Evolutionary conservation across 208 protist species (phyloP).

Genomic region (Crithidia thermophila): DNA sequence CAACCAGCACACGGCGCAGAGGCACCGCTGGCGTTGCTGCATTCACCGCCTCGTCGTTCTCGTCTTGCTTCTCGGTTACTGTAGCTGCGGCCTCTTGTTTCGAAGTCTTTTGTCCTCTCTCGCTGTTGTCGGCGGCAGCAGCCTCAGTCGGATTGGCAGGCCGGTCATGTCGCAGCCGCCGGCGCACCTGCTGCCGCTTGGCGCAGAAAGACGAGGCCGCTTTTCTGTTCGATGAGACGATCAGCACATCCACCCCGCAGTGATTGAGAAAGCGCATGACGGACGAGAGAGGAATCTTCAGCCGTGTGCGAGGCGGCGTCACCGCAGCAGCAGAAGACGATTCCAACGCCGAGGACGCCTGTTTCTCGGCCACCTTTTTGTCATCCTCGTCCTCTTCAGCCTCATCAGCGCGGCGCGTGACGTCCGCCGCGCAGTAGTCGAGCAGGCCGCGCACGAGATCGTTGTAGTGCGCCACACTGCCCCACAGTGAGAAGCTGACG

Average conservation of each 20-base stretch:
- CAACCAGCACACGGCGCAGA: constrained; percentile 38
- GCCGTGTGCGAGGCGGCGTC: constrained; percentile 1
- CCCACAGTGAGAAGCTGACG: constrained; percentile 59
- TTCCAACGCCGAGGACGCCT: neutral
- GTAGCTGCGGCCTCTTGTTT: too few relatives aligned
- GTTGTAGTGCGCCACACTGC: constrained; percentile 52
- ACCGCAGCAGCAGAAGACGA: too few relatives aligned
- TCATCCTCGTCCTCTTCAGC: neutral
- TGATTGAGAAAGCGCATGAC: constrained; percentile 52
- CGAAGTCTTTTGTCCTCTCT: too few relatives aligned
- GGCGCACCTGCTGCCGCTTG: constrained; percentile 32
- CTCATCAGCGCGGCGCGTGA: neutral
- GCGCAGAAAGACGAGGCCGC: constrained; percentile 51
- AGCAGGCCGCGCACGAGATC: constrained; percentile 46
- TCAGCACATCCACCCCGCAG: constrained; percentile 47
- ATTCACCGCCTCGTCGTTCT: too few relatives aligned
- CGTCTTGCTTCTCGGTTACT: neutral
- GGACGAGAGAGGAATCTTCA: constrained; percentile 29
- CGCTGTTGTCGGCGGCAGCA: neutral
- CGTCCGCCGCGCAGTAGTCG: constrained; percentile 33
- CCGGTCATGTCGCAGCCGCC: neutral
- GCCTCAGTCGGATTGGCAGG: neutral
- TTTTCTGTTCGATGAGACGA: constrained; percentile 36
- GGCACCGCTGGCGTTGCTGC: too few relatives aligned
- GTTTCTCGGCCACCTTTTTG: neutral